A percentile compares a stretch with the other conserved stretches of the same genome.
Conservation (phyloP, 768 basidiomycete genomes). For the Cystofilobasidium macerans region DNA sequence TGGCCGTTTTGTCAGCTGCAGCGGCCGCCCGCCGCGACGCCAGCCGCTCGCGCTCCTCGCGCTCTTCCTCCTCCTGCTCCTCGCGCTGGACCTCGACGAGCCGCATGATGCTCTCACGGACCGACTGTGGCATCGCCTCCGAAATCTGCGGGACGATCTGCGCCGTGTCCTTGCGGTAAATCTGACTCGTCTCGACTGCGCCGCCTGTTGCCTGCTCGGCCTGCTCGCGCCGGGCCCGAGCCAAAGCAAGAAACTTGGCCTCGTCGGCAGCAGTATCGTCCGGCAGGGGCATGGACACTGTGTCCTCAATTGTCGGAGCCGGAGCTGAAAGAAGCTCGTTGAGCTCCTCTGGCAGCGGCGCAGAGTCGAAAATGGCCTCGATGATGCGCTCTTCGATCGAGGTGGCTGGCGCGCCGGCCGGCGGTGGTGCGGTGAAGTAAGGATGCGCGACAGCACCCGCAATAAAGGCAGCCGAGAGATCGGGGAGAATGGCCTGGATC, state of each 20-base stretch:
- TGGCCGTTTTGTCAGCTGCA: constrained; percentile 27
- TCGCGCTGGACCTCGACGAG: constrained; percentile 33
- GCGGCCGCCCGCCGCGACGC: constrained; percentile 26
- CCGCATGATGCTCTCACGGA: neutral
- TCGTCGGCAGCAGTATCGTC: constrained; percentile 46
- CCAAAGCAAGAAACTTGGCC: constrained; percentile 5
- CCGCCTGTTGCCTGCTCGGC: constrained; percentile 1
- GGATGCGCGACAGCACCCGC: neutral
- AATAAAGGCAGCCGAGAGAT: constrained; percentile 4
- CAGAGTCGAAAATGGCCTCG: constrained; percentile 7
- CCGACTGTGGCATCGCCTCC: neutral
- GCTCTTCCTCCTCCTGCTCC: constrained; percentile 43
- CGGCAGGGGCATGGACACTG: too few species aligned
- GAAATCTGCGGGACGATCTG: neutral
- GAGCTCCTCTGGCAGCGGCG: constrained; percentile 43
- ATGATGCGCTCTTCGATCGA: constrained; percentile 10
- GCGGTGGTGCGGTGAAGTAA: neutral
- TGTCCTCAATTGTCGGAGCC: neutral
- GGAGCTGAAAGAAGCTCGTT: neutral
- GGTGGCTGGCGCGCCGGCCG: neutral
- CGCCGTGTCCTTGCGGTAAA: neutral
- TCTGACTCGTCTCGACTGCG: neutral
- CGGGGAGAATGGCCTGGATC: constrained; percentile 9
- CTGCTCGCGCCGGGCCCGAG: constrained; percentile 1
- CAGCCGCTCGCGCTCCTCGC: constrained; percentile 33